These are phyloP conservation scores for Naumovozyma castellii DNA, from an alignment of 805 yeast species.

Conservation along the genomic window DNA sequence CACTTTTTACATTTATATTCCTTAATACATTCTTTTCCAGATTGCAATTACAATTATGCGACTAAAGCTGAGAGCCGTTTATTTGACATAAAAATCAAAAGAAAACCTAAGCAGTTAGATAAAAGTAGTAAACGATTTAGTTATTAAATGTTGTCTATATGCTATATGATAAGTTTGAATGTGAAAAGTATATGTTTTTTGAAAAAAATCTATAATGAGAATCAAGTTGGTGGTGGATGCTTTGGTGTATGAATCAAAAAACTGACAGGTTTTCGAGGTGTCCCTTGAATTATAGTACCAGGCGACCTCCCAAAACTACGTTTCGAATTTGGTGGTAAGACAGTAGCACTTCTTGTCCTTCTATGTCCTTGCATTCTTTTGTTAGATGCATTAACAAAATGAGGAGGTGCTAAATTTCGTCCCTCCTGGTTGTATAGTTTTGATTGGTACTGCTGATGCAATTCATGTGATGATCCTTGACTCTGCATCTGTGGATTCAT, in stretches of 20 bases:
- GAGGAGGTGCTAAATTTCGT: neutral
- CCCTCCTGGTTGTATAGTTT: too few relatives aligned
- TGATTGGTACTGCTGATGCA: neutral
- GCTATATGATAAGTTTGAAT: neutral
- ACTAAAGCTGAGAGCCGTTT: too few relatives aligned
- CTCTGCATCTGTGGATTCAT: neutral
- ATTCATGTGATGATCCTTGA: neutral
- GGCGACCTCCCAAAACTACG: constrained; percentile 7
- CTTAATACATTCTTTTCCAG: too few relatives aligned
- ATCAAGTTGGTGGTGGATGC: constrained; percentile 26
- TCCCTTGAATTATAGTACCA: constrained; percentile 1
- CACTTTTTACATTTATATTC: neutral
- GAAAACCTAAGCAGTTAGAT: too few relatives aligned
- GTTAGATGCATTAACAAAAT: neutral
- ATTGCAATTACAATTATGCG: too few relatives aligned
- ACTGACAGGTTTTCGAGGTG: constrained; percentile 21
- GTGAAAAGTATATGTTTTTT: too few relatives aligned
- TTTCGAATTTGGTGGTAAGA: constrained; percentile 4
- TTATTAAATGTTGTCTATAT: neutral
- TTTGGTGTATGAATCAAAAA: constrained; percentile 28
- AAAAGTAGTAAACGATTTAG: too few relatives aligned
- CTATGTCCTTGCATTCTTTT: constrained; percentile 13
- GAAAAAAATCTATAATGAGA: too few relatives aligned
- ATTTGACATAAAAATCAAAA: too few relatives aligned
- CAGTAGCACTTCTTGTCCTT: constrained; percentile 23